These are phyloP conservation scores for Pleurozium schreberi DNA, from an alignment of 225 moss, liverwort and hornwort genomes.

Conservation along the genomic window DNA sequence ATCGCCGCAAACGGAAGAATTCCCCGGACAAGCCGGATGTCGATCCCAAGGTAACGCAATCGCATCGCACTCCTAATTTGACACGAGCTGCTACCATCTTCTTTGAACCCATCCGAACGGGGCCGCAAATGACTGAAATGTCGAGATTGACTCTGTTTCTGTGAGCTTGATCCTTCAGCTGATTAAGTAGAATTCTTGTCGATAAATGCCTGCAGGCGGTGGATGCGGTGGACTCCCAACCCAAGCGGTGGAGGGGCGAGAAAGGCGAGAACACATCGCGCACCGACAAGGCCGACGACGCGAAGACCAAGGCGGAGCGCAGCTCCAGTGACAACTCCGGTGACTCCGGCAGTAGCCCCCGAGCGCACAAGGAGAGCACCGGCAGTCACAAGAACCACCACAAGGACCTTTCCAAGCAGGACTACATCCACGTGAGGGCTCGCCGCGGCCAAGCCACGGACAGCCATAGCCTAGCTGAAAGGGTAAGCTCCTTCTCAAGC, in stretches of 20 bases:
- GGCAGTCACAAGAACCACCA: constrained; percentile 11
- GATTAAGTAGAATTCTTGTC: background rate
- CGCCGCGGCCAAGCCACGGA: constrained; percentile 49
- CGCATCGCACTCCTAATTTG: background rate
- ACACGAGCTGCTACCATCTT: background rate
- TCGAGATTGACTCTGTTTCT: background rate
- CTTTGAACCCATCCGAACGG: background rate
- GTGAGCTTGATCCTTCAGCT: background rate
- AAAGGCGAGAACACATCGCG: constrained; percentile 1
- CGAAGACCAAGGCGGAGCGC: constrained; percentile 30
- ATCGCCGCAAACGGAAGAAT: constrained; percentile 28
- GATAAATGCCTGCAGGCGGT: constrained; percentile 11
- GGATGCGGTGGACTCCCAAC: constrained; percentile 27
- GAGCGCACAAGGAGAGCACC: constrained; percentile 5
- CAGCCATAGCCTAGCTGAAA: constrained; percentile 44
- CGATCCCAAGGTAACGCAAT: constrained; percentile 16
- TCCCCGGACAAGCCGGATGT: constrained; percentile 8
- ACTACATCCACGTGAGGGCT: constrained; percentile 48
- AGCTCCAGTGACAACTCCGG: constrained; percentile 41
- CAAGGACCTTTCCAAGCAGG: constrained; percentile 38
- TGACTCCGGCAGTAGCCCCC: constrained; percentile 22
- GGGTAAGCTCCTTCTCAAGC: constrained; percentile 5
- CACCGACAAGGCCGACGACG: background rate
- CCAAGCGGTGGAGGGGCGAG: constrained; percentile 36
- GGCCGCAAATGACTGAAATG: background rate